A percentile compares a stretch with the other conserved stretches of the same genome.
Evolutionary conservation across 768 basidiomycete species (phyloP).

Genomic region (Leucosporidium yakuticum): DNA sequence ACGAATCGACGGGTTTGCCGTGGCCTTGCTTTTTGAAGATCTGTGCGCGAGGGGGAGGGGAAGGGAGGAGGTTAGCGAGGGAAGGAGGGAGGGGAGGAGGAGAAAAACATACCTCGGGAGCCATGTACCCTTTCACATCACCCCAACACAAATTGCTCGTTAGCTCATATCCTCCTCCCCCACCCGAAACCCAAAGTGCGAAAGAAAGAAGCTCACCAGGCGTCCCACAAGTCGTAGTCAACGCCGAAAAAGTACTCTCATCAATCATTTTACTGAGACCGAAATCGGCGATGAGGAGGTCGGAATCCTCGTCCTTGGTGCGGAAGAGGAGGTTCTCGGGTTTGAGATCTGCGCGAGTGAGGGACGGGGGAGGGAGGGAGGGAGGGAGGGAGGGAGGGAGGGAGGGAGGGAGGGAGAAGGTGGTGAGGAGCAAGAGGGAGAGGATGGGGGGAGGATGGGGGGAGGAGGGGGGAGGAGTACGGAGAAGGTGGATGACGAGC

Average conservation of each 20-base stretch:
- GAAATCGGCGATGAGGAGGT: slow-evolving; percentile 96
- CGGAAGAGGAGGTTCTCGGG: slow-evolving; percentile 97
- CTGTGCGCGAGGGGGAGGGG: slow-evolving; percentile 57
- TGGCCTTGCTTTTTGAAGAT: slow-evolving; percentile 69
- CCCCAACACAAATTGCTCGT: too few relatives aligned
- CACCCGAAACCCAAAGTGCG: not conserved
- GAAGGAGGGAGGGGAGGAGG: too few relatives aligned
- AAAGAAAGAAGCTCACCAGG: slow-evolving; percentile 41
- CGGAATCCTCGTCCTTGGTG: slow-evolving; percentile 76
- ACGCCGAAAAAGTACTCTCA: slow-evolving; percentile 72
- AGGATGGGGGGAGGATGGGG: not conserved
- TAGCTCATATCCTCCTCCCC: not conserved
- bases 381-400: not conserved
- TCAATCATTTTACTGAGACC: slow-evolving; percentile 79
- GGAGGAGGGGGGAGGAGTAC: not conserved
- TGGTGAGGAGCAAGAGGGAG: too few relatives aligned
- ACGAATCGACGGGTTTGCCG: slow-evolving; percentile 86
- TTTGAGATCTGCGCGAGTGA: slow-evolving; percentile 61
- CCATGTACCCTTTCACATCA: slow-evolving; percentile 28
- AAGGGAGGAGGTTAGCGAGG: too few relatives aligned
- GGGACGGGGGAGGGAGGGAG: not conserved
- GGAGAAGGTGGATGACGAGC: too few relatives aligned
- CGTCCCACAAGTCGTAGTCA: slow-evolving; percentile 95
- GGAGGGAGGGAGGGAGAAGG: not conserved
- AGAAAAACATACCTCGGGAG: slow-evolving; percentile 12